Evolutionary conservation across 1,139 yeast genomes (phyloP).

Genomic region (Debaryomyces psychrophilus): DNA sequence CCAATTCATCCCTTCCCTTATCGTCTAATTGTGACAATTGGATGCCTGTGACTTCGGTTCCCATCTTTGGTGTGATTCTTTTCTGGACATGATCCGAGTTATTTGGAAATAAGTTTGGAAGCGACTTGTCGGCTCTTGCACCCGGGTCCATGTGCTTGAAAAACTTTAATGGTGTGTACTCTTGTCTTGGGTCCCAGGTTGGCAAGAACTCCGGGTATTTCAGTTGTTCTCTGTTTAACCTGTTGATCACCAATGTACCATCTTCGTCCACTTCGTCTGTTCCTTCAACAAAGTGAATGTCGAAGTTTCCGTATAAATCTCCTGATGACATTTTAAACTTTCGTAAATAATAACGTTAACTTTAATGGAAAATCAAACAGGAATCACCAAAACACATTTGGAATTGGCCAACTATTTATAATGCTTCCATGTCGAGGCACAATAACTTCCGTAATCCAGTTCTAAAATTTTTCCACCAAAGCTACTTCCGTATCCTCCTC

Average conservation of each 20-base stretch:
- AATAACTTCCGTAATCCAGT: background rate
- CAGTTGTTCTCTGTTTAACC: slow-evolving; percentile 22
- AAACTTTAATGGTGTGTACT: slow-evolving; percentile 48
- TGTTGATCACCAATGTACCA: slow-evolving; percentile 29
- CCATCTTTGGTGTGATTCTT: slow-evolving; percentile 64
- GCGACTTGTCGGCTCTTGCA: slow-evolving; percentile 55
- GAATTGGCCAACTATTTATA: background rate
- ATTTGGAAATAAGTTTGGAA: slow-evolving; percentile 52
- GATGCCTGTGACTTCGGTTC: slow-evolving; percentile 62
- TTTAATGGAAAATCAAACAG: background rate
- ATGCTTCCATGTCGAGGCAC: background rate
- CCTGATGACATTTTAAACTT: slow-evolving; percentile 10
- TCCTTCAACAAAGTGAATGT: slow-evolving; percentile 41
- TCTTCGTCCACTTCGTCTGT: slow-evolving; percentile 19
- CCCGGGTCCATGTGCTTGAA: slow-evolving; percentile 59
- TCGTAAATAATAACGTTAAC: background rate
- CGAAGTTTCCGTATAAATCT: slow-evolving; percentile 38
- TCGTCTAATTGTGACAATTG: slow-evolving; percentile 57
- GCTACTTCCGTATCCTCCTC: background rate
- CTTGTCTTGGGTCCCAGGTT: slow-evolving; percentile 51
- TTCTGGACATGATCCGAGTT: slow-evolving; percentile 33
- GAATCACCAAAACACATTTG: background rate
- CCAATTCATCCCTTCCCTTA: slow-evolving; percentile 64
- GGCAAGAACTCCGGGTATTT: slow-evolving; percentile 48
- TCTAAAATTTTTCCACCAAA: background rate